Base-by-base conservation (phyloP, 208 protist species). In the Acanthamoeba royreba region DNA sequence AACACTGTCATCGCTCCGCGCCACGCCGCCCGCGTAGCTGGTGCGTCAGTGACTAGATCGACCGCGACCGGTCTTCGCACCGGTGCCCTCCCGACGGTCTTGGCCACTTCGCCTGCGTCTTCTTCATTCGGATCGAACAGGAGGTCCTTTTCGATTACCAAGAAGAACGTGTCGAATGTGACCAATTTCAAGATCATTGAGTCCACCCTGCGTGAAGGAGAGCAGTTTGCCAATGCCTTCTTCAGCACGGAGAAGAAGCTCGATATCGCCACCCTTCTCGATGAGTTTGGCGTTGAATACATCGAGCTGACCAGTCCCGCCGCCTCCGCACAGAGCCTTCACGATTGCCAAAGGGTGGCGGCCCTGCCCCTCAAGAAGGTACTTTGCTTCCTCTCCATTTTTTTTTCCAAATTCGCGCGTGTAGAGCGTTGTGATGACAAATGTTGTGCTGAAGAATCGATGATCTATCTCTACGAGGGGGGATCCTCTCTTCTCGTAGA, bases 111-210 rank as follows among this genome's bases (percentile, higher is more conserved):
- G n/a, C n/a, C n/a, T n/a, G n/a, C n/a, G n/a, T n/a, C n/a, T n/a
- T n/a, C n/a, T n/a, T n/a, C n/a, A n/a, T n/a, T n/a, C n/a, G n/a
- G n/a, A n/a, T n/a, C n/a, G n/a, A n/a, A n/a, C n/a, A 47, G 69
- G 38, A 81, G 72, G 72, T 25, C 46, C 43, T 83, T 83, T 45
- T 83, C 72, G 66, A 77, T 77, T 38, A 77, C 43, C 42, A 83
- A 83, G 72, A 83, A 83, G 72, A 17, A 83, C 7, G 72, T 83
- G 9, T 83, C 72, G 25, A 83, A 83, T 13, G 72, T 88, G 93
- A 77, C 74, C 11, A 93, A 94, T 46, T 97, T 97, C 69, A 72
- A 94, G 28, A 97, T 97, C 58, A 94, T 97, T 49, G 97, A 97
- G 77, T 93, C 88, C 3, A 97, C 97, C 13, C 91, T 97, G 58